Evolutionary conservation across 108 stramenopile species (phyloP).

Genomic region (Cyclostephanos invisitatus): DNA sequence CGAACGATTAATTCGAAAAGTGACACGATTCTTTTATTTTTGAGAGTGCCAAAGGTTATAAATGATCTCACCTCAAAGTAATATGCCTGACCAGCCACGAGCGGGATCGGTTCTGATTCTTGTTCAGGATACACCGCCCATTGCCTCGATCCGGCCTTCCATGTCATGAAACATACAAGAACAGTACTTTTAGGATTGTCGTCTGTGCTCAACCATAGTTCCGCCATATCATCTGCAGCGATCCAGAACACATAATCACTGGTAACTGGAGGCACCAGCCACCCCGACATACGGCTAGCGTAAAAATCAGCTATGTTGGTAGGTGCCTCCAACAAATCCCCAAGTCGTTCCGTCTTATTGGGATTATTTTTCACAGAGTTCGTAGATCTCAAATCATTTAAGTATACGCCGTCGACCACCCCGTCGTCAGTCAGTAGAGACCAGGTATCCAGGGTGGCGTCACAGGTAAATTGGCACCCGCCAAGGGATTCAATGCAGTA

Average conservation of each 20-base stretch:
- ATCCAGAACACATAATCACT: conserved; percentile 1
- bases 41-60: too few relatives aligned
- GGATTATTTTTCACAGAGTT: background rate
- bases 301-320: background rate
- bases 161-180: background rate
- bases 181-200: background rate
- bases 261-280: too few relatives aligned
- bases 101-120: background rate
- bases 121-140: background rate
- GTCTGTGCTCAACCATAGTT: background rate
- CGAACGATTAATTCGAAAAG: too few relatives aligned
- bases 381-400: background rate
- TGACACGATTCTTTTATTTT: too few relatives aligned
- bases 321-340: background rate
- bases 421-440: too few relatives aligned
- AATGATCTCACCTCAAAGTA: too few relatives aligned
- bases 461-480: too few relatives aligned
- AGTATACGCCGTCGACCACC: background rate
- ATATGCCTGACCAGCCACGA: background rate
- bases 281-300: background rate
- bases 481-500: too few relatives aligned
- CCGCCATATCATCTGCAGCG: background rate
- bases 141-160: background rate
- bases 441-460: background rate
- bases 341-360: background rate